phyloP scores from a whole-genome alignment of 108 stramenopile species.

The Pseudonitzschia pungens region DNA sequence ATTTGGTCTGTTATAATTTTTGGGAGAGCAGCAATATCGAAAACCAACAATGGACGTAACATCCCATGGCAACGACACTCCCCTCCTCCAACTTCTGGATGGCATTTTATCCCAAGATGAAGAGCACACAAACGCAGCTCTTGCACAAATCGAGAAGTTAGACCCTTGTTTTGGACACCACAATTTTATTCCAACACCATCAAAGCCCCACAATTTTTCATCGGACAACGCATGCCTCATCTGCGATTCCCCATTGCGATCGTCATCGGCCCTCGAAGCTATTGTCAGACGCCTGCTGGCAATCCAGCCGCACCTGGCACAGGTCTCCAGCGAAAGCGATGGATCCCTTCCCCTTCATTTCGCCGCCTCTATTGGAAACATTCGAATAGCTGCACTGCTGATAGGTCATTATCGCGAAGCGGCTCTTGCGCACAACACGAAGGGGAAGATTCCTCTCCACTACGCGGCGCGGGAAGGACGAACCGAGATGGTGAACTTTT shows the following conservation, averaged over 20 bases:
- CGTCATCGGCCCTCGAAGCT: conserved; percentile 9
- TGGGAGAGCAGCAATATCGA: neutral
- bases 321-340: conserved; percentile 30
- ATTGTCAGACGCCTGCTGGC: conserved; percentile 28
- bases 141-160: conserved; percentile 22
- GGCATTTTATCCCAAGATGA: conserved; percentile 45
- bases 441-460: conserved; percentile 61
- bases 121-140: conserved; percentile 15
- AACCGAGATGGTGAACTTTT: conserved; percentile 40
- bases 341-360: conserved; percentile 55
- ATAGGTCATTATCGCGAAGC: conserved; percentile 32
- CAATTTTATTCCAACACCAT: too few species aligned
- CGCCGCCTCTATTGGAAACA: conserved; percentile 48
- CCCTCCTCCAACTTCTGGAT: conserved; percentile 45
- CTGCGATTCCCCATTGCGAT: conserved; percentile 16
- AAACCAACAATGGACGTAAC: neutral
- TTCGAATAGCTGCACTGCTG: conserved; percentile 28
- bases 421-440: conserved; percentile 42
- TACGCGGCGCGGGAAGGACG: conserved; percentile 57
- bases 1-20: too few species aligned
- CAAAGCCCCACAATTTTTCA: too few species aligned
- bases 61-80: conserved; percentile 19
- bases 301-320: conserved; percentile 35
- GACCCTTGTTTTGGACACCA: neutral
- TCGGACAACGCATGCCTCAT: neutral